Conservation (phyloP, 2,329 filamentous ascomycete species). For the Emergomyces orientalis region DNA sequence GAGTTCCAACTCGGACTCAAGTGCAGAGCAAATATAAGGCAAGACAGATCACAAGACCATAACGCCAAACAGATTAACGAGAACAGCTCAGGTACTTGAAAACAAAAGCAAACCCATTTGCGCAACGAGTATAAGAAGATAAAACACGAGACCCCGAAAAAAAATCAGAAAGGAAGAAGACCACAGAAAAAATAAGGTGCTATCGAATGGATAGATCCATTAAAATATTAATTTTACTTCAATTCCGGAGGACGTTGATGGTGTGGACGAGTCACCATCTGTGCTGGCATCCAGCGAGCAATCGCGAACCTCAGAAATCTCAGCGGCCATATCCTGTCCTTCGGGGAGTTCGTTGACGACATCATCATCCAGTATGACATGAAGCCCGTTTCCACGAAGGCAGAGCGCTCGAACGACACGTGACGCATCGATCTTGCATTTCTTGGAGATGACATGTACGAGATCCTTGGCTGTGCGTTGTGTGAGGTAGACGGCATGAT, state of each 20-base stretch:
- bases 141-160: background rate
- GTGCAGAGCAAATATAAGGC: conserved; percentile 10
- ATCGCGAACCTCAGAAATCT: conserved; percentile 55
- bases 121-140: too few species aligned
- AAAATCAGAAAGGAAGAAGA: background rate
- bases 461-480: conserved; percentile 69
- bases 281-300: conserved; percentile 18
- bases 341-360: conserved; percentile 74
- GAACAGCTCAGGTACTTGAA: conserved; percentile 1
- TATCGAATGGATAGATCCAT: conserved; percentile 13
- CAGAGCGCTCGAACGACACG: conserved; percentile 63
- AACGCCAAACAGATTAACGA: conserved; percentile 10
- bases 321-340: conserved; percentile 76
- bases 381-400: conserved; percentile 62
- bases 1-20: conserved; percentile 3
- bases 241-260: conserved; percentile 10
- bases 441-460: conserved; percentile 60
- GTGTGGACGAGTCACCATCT: conserved; percentile 10
- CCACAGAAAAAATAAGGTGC: conserved; percentile 12
- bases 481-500: conserved; percentile 78
- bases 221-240: conserved; percentile 14
- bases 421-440: conserved; percentile 68
- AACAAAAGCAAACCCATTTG: background rate
- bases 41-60: conserved; percentile 6
- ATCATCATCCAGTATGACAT: conserved; percentile 85